Evolutionary conservation across 768 basidiomycete species (phyloP).

Genomic region (Lentinus tigrinus): DNA sequence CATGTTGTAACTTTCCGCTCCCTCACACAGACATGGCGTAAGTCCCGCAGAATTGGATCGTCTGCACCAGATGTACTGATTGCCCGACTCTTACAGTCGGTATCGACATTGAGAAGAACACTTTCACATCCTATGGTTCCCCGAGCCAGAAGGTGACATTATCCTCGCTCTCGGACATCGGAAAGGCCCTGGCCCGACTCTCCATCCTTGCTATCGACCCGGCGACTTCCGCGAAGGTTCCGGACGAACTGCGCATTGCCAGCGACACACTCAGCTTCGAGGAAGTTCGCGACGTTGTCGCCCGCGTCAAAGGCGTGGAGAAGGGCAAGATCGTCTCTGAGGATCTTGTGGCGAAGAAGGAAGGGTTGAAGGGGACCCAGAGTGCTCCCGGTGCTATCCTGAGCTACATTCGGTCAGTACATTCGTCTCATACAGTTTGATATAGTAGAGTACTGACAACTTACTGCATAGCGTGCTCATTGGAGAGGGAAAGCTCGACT

Average conservation of each 20-base stretch:
- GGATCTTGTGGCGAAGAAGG: constrained; percentile 1
- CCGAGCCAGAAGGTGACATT: constrained; percentile 5
- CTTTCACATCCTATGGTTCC: constrained; percentile 14
- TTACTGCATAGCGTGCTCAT: constrained; percentile 11
- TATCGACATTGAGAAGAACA: constrained; percentile 12
- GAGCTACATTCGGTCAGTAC: constrained; percentile 5
- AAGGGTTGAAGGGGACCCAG: not conserved
- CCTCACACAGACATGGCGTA: not conserved
- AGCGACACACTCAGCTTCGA: constrained; percentile 1
- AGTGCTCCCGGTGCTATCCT: not conserved
- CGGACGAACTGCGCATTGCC: constrained; percentile 18
- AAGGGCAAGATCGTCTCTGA: constrained; percentile 7
- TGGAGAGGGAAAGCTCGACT: constrained; percentile 22
- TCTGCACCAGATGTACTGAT: too few relatives aligned
- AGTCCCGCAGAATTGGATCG: too few relatives aligned
- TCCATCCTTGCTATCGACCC: constrained; percentile 14
- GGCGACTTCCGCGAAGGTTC: constrained; percentile 1
- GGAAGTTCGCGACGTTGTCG: constrained; percentile 2
- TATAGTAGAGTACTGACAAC: too few relatives aligned
- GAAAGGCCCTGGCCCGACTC: constrained; percentile 12
- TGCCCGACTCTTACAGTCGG: constrained; percentile 11
- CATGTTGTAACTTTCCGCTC: not conserved
- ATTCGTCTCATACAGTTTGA: not conserved
- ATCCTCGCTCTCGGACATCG: constrained; percentile 22
- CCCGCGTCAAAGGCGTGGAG: not conserved